These are phyloP conservation scores for Rhodotorula glutinis DNA, from an alignment of 1,284 basidiomycete species.

Conservation along the genomic window DNA sequence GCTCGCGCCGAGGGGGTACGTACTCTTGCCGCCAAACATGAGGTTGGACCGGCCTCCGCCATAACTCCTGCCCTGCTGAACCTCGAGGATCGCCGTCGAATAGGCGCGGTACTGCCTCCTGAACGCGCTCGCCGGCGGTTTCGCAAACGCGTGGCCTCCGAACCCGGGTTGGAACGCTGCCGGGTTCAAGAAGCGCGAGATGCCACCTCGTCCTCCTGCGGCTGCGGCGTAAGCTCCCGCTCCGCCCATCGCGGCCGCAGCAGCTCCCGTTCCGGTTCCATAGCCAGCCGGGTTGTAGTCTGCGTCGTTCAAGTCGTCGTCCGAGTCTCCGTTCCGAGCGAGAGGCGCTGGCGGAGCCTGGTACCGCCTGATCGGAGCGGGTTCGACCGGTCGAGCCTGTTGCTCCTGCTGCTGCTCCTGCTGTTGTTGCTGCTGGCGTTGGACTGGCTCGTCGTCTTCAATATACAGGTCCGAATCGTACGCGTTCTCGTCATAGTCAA, in stretches of 20 bases:
- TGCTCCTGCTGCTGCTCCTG: slow-evolving; percentile 7
- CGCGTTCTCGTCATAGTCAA: slow-evolving; percentile 32
- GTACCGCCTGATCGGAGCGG: slow-evolving; percentile 18
- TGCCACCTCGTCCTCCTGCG: neutral
- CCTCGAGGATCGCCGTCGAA: slow-evolving; percentile 45
- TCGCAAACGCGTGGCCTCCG: slow-evolving; percentile 39
- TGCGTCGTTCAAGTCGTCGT: slow-evolving; percentile 12
- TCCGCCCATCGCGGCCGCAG: too few relatives aligned
- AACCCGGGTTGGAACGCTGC: slow-evolving; percentile 39
- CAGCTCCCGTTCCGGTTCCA: neutral
- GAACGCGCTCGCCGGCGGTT: slow-evolving; percentile 62
- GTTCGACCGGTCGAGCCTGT: slow-evolving; percentile 5
- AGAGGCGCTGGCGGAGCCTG: slow-evolving; percentile 22
- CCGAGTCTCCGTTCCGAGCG: slow-evolving; percentile 1
- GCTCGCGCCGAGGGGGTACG: slow-evolving; percentile 51
- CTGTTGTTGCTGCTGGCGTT: slow-evolving; percentile 4
- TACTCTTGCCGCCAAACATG: slow-evolving; percentile 96
- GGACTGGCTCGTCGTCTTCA: slow-evolving; percentile 12
- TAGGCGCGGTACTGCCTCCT: slow-evolving; percentile 69
- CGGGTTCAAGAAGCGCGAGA: slow-evolving; percentile 33
- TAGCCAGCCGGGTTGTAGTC: neutral
- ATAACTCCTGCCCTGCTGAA: slow-evolving; percentile 42
- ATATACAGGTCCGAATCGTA: slow-evolving; percentile 34
- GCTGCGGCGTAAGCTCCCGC: slow-evolving; percentile 10
- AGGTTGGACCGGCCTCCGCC: slow-evolving; percentile 57